Conservation (phyloP, 2,329 filamentous ascomycete genomes). For the Teratosphaeria destructans region DNA sequence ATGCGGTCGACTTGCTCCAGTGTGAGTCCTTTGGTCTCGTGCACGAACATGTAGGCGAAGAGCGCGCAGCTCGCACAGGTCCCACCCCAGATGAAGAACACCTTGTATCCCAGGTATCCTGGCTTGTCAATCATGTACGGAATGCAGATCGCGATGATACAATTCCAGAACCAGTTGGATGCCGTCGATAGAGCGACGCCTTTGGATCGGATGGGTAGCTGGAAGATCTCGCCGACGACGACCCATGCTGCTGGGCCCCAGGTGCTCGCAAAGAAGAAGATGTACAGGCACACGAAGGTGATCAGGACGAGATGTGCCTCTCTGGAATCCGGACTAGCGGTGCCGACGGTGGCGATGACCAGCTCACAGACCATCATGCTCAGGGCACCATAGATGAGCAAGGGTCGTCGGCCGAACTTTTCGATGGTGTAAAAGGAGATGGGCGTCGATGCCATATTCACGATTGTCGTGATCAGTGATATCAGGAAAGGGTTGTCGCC, state of each 20-base stretch:
- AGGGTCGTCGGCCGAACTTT: conserved; percentile 65
- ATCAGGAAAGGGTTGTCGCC: conserved; percentile 69
- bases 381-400: conserved; percentile 67
- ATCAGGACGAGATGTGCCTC: conserved; percentile 50
- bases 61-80: conserved; percentile 23
- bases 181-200: conserved; percentile 73
- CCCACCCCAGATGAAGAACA: conserved; percentile 38
- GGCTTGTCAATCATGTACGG: conserved; percentile 59
- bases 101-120: conserved; percentile 41
- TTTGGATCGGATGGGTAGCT: conserved; percentile 47
- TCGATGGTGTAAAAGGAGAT: conserved; percentile 84
- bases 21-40: conserved; percentile 30
- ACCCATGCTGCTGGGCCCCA: conserved; percentile 65
- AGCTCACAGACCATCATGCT: conserved; percentile 83
- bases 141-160: conserved; percentile 56
- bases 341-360: conserved; percentile 62
- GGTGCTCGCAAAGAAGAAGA: conserved; percentile 82
- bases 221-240: conserved; percentile 76
- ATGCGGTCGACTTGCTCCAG: conserved; percentile 29
- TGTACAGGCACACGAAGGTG: conserved; percentile 81
- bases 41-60: conserved; percentile 30
- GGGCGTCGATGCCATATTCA: conserved; percentile 79
- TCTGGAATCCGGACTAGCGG: conserved; percentile 32
- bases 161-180: conserved; percentile 75
- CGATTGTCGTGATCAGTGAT: conserved; percentile 73